A percentile compares a stretch with the other conserved stretches of the same genome.
Conservation (phyloP, 2,329 filamentous ascomycete genomes). For the Fusarium scirpi region DNA sequence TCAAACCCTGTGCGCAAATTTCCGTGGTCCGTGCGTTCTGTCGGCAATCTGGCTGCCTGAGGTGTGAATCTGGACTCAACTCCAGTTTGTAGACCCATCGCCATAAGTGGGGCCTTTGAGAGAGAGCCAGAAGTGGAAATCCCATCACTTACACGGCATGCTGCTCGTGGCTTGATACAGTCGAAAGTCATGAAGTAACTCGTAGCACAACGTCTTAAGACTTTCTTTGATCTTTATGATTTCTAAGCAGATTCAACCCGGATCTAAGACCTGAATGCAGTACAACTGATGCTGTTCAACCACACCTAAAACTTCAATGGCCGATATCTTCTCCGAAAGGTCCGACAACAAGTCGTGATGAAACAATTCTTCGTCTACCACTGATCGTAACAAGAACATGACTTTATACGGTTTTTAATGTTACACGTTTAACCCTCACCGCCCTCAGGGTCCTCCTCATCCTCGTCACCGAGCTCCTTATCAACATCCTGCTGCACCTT, state of each 20-base stretch:
- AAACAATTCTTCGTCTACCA: slow-evolving; percentile 16
- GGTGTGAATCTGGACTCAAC: background rate
- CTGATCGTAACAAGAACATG: background rate
- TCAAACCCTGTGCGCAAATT: slow-evolving; percentile 50
- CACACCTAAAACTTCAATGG: background rate
- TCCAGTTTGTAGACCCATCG: background rate
- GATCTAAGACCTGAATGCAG: background rate
- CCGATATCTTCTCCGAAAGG: slow-evolving; percentile 1
- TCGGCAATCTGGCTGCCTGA: slow-evolving; percentile 25
- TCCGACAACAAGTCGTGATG: slow-evolving; percentile 5
- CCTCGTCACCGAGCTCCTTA: slow-evolving; percentile 64
- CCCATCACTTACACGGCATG: slow-evolving; percentile 24
- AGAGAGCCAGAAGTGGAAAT: background rate
- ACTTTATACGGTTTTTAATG: slow-evolving; percentile 20
- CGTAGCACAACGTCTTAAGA: background rate
- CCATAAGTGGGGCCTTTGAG: background rate
- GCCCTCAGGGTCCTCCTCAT: slow-evolving; percentile 63
- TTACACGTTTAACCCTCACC: slow-evolving; percentile 55
- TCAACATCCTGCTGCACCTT: slow-evolving; percentile 59
- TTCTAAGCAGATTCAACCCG: slow-evolving; percentile 9
- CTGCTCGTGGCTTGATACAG: background rate
- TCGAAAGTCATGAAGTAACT: background rate
- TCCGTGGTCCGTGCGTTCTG: slow-evolving; percentile 31
- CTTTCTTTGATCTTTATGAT: background rate
- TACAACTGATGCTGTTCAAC: slow-evolving; percentile 11